Evolutionary conservation across 1,284 basidiomycete species (phyloP), one percentile per base, ranked within the genome.

Genomic region (Ganoderma sinense): DNA sequence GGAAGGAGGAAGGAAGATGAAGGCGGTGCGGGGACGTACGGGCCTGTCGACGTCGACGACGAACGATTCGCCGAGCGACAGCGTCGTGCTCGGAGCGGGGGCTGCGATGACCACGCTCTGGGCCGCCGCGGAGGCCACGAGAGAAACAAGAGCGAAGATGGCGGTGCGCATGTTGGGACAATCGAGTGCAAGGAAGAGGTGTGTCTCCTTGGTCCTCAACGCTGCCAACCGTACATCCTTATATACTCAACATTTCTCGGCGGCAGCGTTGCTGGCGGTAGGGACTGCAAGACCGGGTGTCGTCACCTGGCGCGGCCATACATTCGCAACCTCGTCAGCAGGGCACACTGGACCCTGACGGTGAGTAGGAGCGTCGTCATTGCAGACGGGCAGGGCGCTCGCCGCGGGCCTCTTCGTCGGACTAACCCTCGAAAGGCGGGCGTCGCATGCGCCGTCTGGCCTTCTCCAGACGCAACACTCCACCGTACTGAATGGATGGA

Each of bases 11-110:
- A 36, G 36, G 14, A 40, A n/a, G 23, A 55, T 7, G 31, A 16
- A 5, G 13, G 36, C 4, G 61, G 23, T 14, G 11, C 10, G 2
- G n/a, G n/a, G 4, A 67, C 69, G 55, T 55, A 71, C 71, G 10
- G 69, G 71, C 51, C 67, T 62, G 48, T 71, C 67, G 29, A 72
- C 67, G 23, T 72, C 69, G 61, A 73, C 69, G 18, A 69, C 53
- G 67, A 73, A 70, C 36, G 51, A 55, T 1, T 69, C 26, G 23
- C 69, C 71, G 4, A 64, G 69, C 0, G 62, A n/a, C 45, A 73
- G 63, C n/a, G 69, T 70, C 13, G 69, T 59, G 14, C 58, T 31
- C 7, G 71, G 23, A 13, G 67, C 62, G 1, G 71, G 71, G 3
- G 69, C 67, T 18, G 40, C 48, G 33, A 73, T 70, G n/a, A 59